Base-by-base conservation (phyloP, 129 eudicot species). In the Lonicera japonica region DNA sequence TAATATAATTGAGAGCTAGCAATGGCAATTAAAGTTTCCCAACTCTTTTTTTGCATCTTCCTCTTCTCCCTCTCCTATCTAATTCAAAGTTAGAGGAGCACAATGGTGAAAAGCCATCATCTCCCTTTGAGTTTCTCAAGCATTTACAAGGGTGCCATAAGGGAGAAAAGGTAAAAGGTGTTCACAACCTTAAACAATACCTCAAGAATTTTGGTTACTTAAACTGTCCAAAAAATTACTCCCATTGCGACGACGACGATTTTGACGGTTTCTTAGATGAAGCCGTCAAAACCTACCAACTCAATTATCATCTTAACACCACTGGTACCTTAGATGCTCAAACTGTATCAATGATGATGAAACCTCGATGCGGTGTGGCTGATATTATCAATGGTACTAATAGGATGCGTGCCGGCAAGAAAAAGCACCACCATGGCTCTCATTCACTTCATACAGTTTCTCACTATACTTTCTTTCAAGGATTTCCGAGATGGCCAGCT, bases 281-380 rank as follows among this genome's bases (percentile, higher is more conserved):
- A 0, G 69, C 78, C 25, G 43, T 73, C 16, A 66, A 67, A 61
- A 66, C 51, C 11, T 73, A 73, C 43, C 73, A 73, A 40, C 52
- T 50, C 8, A 66, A 73, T 61, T 73, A 51, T 25, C 68, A 61
- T 46, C 41, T 73, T 12, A 53, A 54, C 21, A 47, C 73, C 53
- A 66, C 78, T 0, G 78, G 73, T 1, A 34, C 18, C 3, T 11
- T 73, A 46, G 69, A 73, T 11, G 73, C 56, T 0, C 19, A 24
- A 19, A 73, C 78, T 5, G 53, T 66, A 9, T 21, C 72, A 0
- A 60, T 53, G 20, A 67, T 73, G 78, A 54, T 60, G 46, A 20
- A 3, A 21, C 69, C 78, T 18, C 69, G 78, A 8, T 73, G 78
- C 11, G 73, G 78, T 36, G 69, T 61, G 19, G 16, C 78, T n/a